A percentile compares a stretch with the other conserved stretches of the same genome.
These are phyloP conservation scores for Kluyveromyces aestuarii DNA, from an alignment of 805 yeast genomes.

Conservation along the genomic window DNA sequence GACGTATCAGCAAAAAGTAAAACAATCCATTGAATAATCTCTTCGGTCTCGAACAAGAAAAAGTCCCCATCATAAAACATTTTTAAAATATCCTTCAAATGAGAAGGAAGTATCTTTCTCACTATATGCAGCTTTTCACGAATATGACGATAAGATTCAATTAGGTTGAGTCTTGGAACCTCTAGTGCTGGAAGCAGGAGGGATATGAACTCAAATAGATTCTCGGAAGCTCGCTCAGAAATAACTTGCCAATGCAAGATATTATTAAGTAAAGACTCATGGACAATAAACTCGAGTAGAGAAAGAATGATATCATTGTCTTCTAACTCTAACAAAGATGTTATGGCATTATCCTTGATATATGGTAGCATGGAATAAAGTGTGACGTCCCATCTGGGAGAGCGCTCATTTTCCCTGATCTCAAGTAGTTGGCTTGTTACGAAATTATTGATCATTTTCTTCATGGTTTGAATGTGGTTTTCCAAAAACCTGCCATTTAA, in stretches of 20 bases:
- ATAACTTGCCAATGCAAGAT: conserved; percentile 25
- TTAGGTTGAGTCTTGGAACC: conserved; percentile 10
- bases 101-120: conserved; percentile 28
- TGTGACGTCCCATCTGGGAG: conserved; percentile 17
- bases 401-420: conserved; percentile 14
- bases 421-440: conserved; percentile 13
- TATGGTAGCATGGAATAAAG: conserved; percentile 16
- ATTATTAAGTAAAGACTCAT: conserved; percentile 12
- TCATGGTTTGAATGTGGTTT: conserved; percentile 11
- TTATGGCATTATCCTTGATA: conserved; percentile 11
- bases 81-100: conserved; percentile 33
- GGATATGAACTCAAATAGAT: conserved; percentile 19
- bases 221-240: conserved; percentile 26
- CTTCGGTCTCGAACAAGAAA: conserved; percentile 30
- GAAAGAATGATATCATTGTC: conserved; percentile 7
- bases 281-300: conserved; percentile 15
- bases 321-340: conserved; percentile 8
- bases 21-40: conserved; percentile 29
- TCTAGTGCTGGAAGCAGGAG: conserved; percentile 21
- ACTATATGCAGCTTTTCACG: conserved; percentile 22
- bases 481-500: conserved; percentile 14
- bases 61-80: conserved; percentile 35
- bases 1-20: conserved; percentile 34
- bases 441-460: conserved; percentile 9
- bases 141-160: conserved; percentile 16